Evolutionary conservation across 306 rosid genomes (phyloP).

Genomic region (Pyrus pyrifolia): DNA sequence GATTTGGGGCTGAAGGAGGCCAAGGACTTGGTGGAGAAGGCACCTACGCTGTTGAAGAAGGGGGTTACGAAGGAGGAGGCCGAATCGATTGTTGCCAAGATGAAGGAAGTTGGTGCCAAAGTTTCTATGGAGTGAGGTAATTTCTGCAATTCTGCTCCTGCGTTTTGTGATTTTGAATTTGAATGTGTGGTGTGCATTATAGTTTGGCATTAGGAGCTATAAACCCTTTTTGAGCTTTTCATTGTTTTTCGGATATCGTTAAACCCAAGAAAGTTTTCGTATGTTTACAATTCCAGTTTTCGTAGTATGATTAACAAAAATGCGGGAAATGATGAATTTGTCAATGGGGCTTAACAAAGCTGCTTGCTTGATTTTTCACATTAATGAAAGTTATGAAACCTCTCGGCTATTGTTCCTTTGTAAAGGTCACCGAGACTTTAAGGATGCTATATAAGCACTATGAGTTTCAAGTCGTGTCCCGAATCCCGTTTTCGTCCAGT

Average conservation of each 20-base stretch:
- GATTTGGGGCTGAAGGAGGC: slow-evolving; percentile 97
- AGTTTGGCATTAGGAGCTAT: background rate
- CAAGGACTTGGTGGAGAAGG: slow-evolving; percentile 91
- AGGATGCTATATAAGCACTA: background rate
- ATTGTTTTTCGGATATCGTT: background rate
- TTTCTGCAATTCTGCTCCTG: background rate
- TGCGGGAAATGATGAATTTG: background rate
- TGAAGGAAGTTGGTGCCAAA: slow-evolving; percentile 88
- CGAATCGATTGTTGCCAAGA: slow-evolving; percentile 62
- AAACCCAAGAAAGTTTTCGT: background rate
- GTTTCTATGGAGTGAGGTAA: slow-evolving; percentile 81
- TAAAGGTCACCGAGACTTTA: background rate
- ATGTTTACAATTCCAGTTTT: background rate
- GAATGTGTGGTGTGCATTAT: background rate
- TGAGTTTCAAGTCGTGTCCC: background rate
- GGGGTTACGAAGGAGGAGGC: slow-evolving; percentile 92
- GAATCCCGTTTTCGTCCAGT: background rate
- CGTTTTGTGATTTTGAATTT: background rate
- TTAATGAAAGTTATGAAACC: background rate
- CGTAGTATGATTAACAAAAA: background rate
- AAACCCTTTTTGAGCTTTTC: background rate
- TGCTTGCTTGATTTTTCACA: background rate
- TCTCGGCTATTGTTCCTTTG: background rate
- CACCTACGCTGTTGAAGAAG: slow-evolving; percentile 78
- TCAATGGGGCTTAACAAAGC: background rate